A percentile compares a stretch with the other conserved stretches of the same genome.
Conservation (phyloP, 306 rosid species). For the Dalbergia oliveri region DNA sequence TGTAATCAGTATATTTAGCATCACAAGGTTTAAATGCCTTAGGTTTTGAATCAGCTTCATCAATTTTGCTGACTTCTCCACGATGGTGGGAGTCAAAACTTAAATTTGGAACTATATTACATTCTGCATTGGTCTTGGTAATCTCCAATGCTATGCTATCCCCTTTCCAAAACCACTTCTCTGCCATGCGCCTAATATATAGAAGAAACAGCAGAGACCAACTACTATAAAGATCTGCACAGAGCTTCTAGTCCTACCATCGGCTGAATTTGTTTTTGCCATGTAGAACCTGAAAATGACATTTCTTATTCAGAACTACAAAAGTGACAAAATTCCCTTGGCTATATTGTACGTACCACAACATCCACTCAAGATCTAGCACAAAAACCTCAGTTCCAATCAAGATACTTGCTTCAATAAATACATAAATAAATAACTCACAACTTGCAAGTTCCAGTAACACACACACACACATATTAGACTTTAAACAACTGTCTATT, state of each 20-base stretch:
- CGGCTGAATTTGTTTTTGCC: constrained; percentile 74
- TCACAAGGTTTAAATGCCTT: constrained; percentile 63
- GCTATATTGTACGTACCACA: neutral
- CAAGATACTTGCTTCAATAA: constrained; percentile 29
- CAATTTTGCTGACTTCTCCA: constrained; percentile 52
- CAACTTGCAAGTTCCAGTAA: neutral
- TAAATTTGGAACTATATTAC: constrained; percentile 56
- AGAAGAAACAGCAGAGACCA: constrained; percentile 90
- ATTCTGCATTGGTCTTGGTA: constrained; percentile 68
- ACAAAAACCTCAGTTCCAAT: neutral
- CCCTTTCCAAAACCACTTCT: constrained; percentile 95
- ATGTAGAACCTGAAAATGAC: constrained; percentile 62
- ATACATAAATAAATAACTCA: neutral
- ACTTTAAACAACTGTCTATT: neutral
- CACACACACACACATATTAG: neutral
- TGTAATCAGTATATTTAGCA: constrained; percentile 71
- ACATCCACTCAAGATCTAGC: constrained; percentile 36
- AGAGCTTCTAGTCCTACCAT: constrained; percentile 83
- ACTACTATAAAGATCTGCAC: constrained; percentile 79
- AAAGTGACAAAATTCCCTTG: constrained; percentile 30
- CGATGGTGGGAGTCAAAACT: constrained; percentile 56
- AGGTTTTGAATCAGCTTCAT: constrained; percentile 50
- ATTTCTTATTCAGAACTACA: constrained; percentile 32
- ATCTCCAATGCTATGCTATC: constrained; percentile 83
- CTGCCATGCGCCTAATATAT: constrained; percentile 92